Evolutionary conservation across 139 green algal species (phyloP).

Genomic region (Closterium sp.): DNA sequence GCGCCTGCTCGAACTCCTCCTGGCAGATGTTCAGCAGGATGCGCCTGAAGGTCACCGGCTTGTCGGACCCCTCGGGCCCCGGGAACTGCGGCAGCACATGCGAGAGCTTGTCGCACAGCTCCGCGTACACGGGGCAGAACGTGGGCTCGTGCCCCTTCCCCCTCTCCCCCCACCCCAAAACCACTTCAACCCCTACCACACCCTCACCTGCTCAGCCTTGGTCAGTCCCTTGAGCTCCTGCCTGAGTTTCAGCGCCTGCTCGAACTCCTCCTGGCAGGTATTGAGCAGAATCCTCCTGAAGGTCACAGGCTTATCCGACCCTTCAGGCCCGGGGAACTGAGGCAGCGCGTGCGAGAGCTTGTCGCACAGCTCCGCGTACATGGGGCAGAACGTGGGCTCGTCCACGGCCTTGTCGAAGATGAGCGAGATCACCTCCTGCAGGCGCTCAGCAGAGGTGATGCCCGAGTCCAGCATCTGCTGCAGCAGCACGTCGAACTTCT

Average conservation of each 20-base stretch:
- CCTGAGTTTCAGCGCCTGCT: constrained; percentile 1
- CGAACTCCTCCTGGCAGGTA: constrained; percentile 98
- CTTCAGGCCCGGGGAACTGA: constrained; percentile 52
- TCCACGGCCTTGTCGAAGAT: constrained; percentile 98
- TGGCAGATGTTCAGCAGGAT: constrained; percentile 98
- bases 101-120: constrained; percentile 66
- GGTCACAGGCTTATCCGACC: constrained; percentile 69
- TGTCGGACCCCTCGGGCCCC: constrained; percentile 57
- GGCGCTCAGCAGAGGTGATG: constrained; percentile 74
- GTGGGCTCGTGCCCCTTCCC: constrained; percentile 69
- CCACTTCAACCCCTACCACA: too few species aligned
- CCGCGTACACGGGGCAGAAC: constrained; percentile 92
- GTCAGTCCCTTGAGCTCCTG: constrained; percentile 37
- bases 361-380: constrained; percentile 86
- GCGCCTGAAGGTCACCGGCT: constrained; percentile 78
- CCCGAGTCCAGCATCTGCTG: constrained; percentile 78
- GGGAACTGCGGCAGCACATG: constrained; percentile 50
- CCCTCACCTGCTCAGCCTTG: constrained; percentile 24
- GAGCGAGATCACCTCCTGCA: constrained; percentile 78
- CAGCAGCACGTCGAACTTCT: constrained; percentile 91
- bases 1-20: constrained; percentile 77
- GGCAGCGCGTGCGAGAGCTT: constrained; percentile 41
- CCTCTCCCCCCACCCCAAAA: too few species aligned
- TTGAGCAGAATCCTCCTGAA: constrained; percentile 91
- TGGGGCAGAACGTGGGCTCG: constrained; percentile 89